These are phyloP conservation scores for Persicaria maculosa DNA, from an alignment of 148 eudicot genomes.

Conservation along the genomic window DNA sequence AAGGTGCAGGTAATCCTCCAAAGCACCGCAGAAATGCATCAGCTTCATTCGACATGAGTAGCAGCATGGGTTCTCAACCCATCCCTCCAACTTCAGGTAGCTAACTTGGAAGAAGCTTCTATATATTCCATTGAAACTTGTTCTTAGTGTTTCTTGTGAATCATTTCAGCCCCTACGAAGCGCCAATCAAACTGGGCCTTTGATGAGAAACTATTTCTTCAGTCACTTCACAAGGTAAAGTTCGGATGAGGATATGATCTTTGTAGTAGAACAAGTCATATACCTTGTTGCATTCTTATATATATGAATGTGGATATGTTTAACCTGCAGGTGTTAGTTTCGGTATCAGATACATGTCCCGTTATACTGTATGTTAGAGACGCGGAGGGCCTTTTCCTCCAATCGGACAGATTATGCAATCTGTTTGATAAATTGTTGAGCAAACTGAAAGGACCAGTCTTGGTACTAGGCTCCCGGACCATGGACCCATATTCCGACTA, in stretches of 20 bases:
- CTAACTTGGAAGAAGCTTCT: neutral
- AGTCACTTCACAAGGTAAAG: slow-evolving; percentile 78
- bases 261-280: neutral
- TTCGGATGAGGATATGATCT: neutral
- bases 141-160: slow-evolving; percentile 5
- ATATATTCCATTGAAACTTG: neutral
- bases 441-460: slow-evolving; percentile 56
- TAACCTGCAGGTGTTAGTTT: slow-evolving; percentile 52
- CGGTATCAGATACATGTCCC: slow-evolving; percentile 45
- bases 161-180: slow-evolving; percentile 37
- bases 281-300: neutral
- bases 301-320: neutral
- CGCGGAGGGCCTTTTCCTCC: slow-evolving; percentile 56
- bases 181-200: slow-evolving; percentile 56
- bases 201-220: slow-evolving; percentile 68
- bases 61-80: slow-evolving; percentile 39
- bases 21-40: slow-evolving; percentile 66
- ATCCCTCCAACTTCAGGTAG: slow-evolving; percentile 53
- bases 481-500: slow-evolving; percentile 37
- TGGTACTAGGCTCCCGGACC: slow-evolving; percentile 74
- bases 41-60: slow-evolving; percentile 56
- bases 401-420: slow-evolving; percentile 55
- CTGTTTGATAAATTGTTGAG: slow-evolving; percentile 46
- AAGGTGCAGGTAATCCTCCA: slow-evolving; percentile 35
- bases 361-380: slow-evolving; percentile 75